Conservation (phyloP, 2,329 filamentous ascomycete species). For the Ceratocystis albifundus region DNA sequence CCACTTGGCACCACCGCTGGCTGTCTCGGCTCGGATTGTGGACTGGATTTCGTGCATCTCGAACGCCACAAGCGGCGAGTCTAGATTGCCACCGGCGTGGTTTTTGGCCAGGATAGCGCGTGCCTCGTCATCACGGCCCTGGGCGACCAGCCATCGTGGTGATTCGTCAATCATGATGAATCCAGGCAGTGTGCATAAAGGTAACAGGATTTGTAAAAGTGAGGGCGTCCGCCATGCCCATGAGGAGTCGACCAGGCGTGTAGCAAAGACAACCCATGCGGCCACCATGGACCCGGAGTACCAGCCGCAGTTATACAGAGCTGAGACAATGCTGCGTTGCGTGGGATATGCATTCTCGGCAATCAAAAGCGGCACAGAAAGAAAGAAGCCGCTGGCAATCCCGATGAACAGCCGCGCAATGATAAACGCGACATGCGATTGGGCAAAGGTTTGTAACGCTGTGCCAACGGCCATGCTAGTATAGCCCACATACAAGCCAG, state of each 20-base stretch:
- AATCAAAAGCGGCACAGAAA: conserved; percentile 52
- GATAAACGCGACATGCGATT: conserved; percentile 42
- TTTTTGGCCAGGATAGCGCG: conserved; percentile 32
- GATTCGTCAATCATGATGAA: conserved; percentile 28
- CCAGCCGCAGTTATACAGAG: conserved; percentile 41
- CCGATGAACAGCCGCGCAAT: conserved; percentile 41
- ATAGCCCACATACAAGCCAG: conserved; percentile 37
- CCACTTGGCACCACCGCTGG: conserved; percentile 41
- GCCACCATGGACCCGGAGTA: conserved; percentile 37
- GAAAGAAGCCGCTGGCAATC: conserved; percentile 38
- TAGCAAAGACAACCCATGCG: conserved; percentile 36
- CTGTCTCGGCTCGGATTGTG: conserved; percentile 45
- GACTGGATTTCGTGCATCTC: conserved; percentile 51
- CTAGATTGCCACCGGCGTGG: conserved; percentile 41
- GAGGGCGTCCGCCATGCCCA: conserved; percentile 34
- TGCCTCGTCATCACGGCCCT: conserved; percentile 30
- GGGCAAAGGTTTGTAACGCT: conserved; percentile 28
- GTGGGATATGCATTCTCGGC: conserved; percentile 53
- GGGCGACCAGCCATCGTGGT: conserved; percentile 30
- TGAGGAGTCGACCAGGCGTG: conserved; percentile 28
- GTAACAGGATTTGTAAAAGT: conserved; percentile 34
- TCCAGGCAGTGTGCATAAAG: conserved; percentile 32
- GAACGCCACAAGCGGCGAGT: conserved; percentile 43
- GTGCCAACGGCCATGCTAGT: conserved; percentile 33
- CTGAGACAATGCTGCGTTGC: conserved; percentile 50